Evolutionary conservation across 129 eudicot species (phyloP).

Genomic region (Chrysanthemum lavandulifolium): DNA sequence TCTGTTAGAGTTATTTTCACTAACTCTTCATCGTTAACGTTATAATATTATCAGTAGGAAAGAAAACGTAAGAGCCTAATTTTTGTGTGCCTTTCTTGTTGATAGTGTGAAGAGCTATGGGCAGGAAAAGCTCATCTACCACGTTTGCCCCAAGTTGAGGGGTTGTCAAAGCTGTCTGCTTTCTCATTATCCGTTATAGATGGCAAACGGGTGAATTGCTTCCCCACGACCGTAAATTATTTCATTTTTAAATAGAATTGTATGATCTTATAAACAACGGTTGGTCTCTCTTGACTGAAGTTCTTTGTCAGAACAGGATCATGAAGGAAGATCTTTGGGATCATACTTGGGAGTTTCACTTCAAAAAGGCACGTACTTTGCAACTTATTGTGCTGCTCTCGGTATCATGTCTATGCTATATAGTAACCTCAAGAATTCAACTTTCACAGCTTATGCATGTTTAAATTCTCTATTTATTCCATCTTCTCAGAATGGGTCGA

Average conservation of each 20-base stretch:
- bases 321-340: constrained; percentile 80
- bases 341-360: constrained; percentile 89
- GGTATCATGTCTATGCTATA: background rate
- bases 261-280: background rate
- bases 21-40: background rate
- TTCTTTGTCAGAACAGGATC: constrained; percentile 52
- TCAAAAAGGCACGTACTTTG: constrained; percentile 45
- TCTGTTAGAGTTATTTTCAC: background rate
- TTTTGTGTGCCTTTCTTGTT: background rate
- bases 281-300: background rate
- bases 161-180: constrained; percentile 59
- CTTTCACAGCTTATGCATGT: background rate
- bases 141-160: constrained; percentile 47
- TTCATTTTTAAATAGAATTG: background rate
- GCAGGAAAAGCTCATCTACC: constrained; percentile 84
- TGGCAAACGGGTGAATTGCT: constrained; percentile 57
- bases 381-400: background rate
- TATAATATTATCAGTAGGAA: too few species aligned
- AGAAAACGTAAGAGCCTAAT: background rate
- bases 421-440: background rate
- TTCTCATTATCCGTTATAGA: constrained; percentile 60
- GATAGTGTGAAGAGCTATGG: constrained; percentile 75
- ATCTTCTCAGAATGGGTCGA: background rate
- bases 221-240: background rate
- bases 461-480: background rate